phyloP scores from a whole-genome alignment of 306 rosid genomes.

The Adenanthera pavonina region DNA sequence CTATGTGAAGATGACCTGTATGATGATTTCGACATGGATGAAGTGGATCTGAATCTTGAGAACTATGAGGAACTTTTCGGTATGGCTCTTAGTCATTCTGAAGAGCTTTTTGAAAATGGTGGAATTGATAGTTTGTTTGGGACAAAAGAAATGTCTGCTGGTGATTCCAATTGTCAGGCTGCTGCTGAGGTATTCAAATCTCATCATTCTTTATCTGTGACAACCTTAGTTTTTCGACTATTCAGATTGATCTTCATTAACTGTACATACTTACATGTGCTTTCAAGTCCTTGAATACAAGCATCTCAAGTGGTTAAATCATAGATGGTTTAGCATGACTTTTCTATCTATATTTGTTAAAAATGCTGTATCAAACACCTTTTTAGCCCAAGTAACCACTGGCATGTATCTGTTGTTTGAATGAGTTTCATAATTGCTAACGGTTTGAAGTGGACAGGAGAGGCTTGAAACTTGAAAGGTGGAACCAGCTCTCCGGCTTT shows the following conservation, averaged over 20 bases:
- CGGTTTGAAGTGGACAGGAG: neutral
- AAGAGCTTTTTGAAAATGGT: constrained; percentile 88
- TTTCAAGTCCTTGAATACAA: neutral
- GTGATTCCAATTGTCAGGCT: constrained; percentile 63
- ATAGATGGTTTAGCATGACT: neutral
- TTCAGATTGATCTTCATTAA: constrained; percentile 19
- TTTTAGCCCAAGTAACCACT: constrained; percentile 7
- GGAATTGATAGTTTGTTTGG: constrained; percentile 93
- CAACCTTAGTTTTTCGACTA: constrained; percentile 9
- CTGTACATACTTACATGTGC: neutral
- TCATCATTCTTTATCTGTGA: constrained; percentile 28
- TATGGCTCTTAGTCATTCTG: constrained; percentile 74
- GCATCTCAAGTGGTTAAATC: neutral
- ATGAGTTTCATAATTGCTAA: constrained; percentile 1
- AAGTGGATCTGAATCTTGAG: constrained; percentile 82
- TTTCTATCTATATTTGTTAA: neutral
- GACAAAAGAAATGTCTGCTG: constrained; percentile 59
- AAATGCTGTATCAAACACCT: constrained; percentile 13
- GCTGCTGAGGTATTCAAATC: constrained; percentile 76
- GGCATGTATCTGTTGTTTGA: neutral
- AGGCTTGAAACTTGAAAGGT: neutral
- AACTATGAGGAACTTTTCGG: constrained; percentile 91
- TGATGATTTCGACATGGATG: constrained; percentile 83
- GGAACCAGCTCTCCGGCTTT: neutral
- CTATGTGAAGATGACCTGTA: constrained; percentile 56